phyloP scores from a whole-genome alignment of 352 stramenopile genomes.

The Phytophthora vignae region DNA sequence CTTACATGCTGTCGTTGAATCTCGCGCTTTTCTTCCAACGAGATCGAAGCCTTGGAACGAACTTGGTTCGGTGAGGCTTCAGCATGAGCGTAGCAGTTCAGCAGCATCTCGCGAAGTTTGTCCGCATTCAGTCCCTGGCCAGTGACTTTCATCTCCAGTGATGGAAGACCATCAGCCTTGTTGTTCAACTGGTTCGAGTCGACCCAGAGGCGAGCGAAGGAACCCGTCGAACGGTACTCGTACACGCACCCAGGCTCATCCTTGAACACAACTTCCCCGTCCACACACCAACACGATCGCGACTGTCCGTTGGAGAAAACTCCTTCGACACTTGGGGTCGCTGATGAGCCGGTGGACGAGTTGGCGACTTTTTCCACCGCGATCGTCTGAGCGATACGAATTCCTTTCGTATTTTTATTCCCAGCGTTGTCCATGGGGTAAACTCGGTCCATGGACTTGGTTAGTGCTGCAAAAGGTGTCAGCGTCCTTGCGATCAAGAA shows the following conservation, averaged over 20 bases:
- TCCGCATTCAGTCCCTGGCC: constrained; percentile 46
- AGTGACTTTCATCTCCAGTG: constrained; percentile 59
- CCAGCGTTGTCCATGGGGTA: constrained; percentile 34
- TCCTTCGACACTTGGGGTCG: constrained; percentile 16
- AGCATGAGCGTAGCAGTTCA: constrained; percentile 63
- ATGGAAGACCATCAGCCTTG: constrained; percentile 9
- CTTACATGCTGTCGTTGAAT: constrained; percentile 77
- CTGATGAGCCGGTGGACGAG: not conserved
- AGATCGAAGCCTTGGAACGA: constrained; percentile 51
- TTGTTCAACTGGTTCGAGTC: constrained; percentile 8
- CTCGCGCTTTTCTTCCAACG: constrained; percentile 67
- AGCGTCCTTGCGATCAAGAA: constrained; percentile 50
- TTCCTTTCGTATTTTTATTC: constrained; percentile 45
- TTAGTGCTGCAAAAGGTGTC: constrained; percentile 57
- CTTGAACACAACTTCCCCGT: constrained; percentile 60
- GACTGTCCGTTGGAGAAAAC: constrained; percentile 27
- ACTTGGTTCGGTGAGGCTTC: constrained; percentile 50
- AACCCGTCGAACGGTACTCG: constrained; percentile 68
- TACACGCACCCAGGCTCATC: constrained; percentile 55
- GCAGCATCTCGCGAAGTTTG: constrained; percentile 62
- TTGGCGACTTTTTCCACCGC: constrained; percentile 49
- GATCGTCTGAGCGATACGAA: constrained; percentile 59
- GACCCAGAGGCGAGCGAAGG: constrained; percentile 46
- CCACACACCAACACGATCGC: constrained; percentile 63
- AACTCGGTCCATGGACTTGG: constrained; percentile 59